Evolutionary conservation across 306 rosid genomes (phyloP), one percentile per base, ranked within the genome.

Genomic region (Hippophae rhamnoides): DNA sequence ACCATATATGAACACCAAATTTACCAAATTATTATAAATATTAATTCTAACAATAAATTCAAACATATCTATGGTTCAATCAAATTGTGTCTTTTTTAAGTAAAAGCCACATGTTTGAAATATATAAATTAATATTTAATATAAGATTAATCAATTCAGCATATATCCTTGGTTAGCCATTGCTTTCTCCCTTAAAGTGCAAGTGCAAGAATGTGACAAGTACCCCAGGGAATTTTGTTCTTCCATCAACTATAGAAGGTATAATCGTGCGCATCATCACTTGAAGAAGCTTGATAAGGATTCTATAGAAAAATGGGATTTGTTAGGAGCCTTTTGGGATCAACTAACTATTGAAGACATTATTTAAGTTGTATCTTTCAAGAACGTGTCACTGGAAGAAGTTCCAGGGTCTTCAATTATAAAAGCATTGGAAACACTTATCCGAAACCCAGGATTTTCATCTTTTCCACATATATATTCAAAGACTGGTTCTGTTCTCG

Each of bases 281-380:
- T 58, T 79, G 72, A 82, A 79, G 70, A 86, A 70, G 75, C 84
- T 72, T 77, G 90, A 81, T 47, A 82, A 90, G 95, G 97, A 82
- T 63, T 78, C 79, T 72, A 62, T 66, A 41, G 80, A 84, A 72
- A 76, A 59, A 55, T 80, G 86, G 79, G 85, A 84, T 47, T 75
- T 81, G 58, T 69, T 90, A 61, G 84, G 85, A 67, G 88, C 78
- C 54, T 90, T 82, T 69, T 86, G 95, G 97, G 88, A 90, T 71
- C 74, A 90, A 94, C 95, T 90, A 49, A 73, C 94, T 10, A 46
- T 69, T 41, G 90, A 86, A 75, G 86, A 86, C 75, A 81, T 79
- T 25, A 79, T 67, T 65, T 84, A 90, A 75, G 83, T 76, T 77
- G 63, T 84, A 56, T 84, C 94, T 18, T 82, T 86, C 55, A 70